Conservation (phyloP, 129 eudicot species). For the Escallonia rubra region DNA sequence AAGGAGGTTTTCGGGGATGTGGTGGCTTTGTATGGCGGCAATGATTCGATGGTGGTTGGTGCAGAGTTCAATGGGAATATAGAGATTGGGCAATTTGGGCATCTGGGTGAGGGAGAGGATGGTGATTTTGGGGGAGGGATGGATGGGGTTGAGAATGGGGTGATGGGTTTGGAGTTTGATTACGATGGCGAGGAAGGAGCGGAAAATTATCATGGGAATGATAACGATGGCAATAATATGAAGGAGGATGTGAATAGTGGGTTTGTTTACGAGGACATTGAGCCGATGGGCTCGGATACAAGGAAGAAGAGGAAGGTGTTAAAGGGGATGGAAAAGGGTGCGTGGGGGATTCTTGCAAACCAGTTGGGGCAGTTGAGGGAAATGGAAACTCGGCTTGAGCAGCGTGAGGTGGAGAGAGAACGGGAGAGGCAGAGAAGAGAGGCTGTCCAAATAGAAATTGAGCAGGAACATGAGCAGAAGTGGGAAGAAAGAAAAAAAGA, state of each 20-base stretch:
- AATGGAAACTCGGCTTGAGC: constrained; percentile 71
- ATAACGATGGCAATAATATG: constrained; percentile 1
- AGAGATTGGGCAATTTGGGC: constrained; percentile 56
- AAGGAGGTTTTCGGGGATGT: constrained; percentile 93
- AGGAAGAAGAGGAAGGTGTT: constrained; percentile 58
- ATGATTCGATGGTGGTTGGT: constrained; percentile 22
- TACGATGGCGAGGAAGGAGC: constrained; percentile 70
- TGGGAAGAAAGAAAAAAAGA: constrained; percentile 47
- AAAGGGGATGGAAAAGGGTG: constrained; percentile 60
- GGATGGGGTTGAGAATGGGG: constrained; percentile 60
- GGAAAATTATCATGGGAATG: constrained; percentile 35
- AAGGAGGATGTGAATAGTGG: constrained; percentile 48
- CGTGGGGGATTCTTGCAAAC: constrained; percentile 68
- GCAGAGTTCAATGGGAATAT: constrained; percentile 39
- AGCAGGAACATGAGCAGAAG: constrained; percentile 38
- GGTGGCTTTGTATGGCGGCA: constrained; percentile 31
- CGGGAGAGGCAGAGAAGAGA: constrained; percentile 68
- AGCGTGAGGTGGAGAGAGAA: constrained; percentile 75
- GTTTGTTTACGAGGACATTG: constrained; percentile 61
- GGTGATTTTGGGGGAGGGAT: constrained; percentile 56
- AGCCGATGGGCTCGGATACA: constrained; percentile 54
- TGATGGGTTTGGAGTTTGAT: constrained; percentile 69
- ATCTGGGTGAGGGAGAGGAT: constrained; percentile 53
- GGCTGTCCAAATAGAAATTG: constrained; percentile 36
- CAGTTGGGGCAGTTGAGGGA: constrained; percentile 64